Evolutionary conservation across 495 filamentous ascomycete species (phyloP).

Genomic region (Pseudevernia furfuracea): DNA sequence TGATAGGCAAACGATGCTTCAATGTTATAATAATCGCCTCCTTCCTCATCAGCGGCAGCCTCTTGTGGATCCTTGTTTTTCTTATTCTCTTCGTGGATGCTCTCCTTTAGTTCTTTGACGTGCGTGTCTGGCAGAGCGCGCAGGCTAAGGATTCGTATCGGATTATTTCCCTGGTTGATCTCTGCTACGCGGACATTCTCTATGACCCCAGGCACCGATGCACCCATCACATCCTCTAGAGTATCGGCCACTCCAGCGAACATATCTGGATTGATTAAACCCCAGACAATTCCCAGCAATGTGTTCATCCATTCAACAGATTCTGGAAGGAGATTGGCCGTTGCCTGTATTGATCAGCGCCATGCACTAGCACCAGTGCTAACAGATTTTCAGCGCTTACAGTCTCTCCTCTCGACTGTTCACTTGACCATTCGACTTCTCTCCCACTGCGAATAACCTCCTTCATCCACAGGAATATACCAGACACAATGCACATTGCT

Average conservation of each 20-base stretch:
- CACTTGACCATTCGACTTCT: slow-evolving; percentile 80
- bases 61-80: slow-evolving; percentile 81
- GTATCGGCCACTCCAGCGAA: slow-evolving; percentile 64
- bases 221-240: slow-evolving; percentile 92
- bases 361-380: neutral
- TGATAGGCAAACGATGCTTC: slow-evolving; percentile 93
- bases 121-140: slow-evolving; percentile 78
- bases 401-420: slow-evolving; percentile 73
- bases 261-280: slow-evolving; percentile 89
- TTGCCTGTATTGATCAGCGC: slow-evolving; percentile 43
- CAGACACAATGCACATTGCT: slow-evolving; percentile 57
- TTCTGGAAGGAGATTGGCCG: slow-evolving; percentile 82
- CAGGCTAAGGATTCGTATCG: slow-evolving; percentile 80
- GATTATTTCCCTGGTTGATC: slow-evolving; percentile 88
- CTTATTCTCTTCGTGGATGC: slow-evolving; percentile 68
- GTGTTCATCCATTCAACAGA: slow-evolving; percentile 95
- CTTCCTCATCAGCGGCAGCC: slow-evolving; percentile 80
- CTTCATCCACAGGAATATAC: slow-evolving; percentile 81
- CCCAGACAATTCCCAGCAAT: slow-evolving; percentile 73
- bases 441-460: slow-evolving; percentile 73
- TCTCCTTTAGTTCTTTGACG: slow-evolving; percentile 68
- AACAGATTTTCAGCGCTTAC: slow-evolving; percentile 39
- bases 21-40: slow-evolving; percentile 88
- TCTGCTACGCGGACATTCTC: slow-evolving; percentile 95
- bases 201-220: slow-evolving; percentile 77